These are phyloP conservation scores for Fusarium brevicatenulatum DNA, from an alignment of 2,329 filamentous ascomycete species.

Conservation along the genomic window DNA sequence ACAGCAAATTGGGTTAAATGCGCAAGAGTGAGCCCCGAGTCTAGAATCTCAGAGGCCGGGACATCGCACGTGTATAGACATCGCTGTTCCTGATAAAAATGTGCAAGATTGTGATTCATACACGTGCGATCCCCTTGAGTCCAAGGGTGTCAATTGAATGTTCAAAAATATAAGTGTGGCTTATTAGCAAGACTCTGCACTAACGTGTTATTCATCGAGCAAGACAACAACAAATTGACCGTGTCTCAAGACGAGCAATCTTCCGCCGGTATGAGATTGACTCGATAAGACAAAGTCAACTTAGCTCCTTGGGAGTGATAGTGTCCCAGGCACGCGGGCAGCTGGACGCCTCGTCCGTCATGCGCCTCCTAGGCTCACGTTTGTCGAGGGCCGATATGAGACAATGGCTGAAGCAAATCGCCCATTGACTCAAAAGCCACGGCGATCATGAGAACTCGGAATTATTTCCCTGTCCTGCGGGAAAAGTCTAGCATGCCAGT, in stretches of 20 bases:
- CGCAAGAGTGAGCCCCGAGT: constrained; percentile 9
- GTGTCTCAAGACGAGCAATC: neutral
- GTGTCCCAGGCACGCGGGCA: constrained; percentile 25
- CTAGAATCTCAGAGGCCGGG: constrained; percentile 15
- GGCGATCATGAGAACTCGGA: constrained; percentile 20
- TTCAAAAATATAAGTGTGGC: neutral
- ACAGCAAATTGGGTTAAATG: constrained; percentile 27
- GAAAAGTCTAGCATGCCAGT: constrained; percentile 26
- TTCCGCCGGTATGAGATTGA: constrained; percentile 9
- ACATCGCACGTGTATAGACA: neutral
- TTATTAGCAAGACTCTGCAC: neutral
- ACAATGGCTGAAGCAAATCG: constrained; percentile 12
- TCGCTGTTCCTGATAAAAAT: neutral
- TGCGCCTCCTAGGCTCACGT: constrained; percentile 29
- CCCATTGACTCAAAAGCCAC: constrained; percentile 4
- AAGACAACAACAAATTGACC: constrained; percentile 3
- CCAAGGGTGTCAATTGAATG: neutral
- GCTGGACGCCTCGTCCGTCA: constrained; percentile 34
- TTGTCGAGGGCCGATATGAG: constrained; percentile 26
- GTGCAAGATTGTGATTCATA: neutral
- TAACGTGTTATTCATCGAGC: neutral
- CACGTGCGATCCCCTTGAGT: neutral
- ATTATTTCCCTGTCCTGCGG: constrained; percentile 16
- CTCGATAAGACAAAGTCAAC: constrained; percentile 7
- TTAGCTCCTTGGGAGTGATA: constrained; percentile 29